These are phyloP conservation scores for Aspergillus bombycis DNA, from an alignment of 2,329 filamentous ascomycete genomes.

Conservation along the genomic window DNA sequence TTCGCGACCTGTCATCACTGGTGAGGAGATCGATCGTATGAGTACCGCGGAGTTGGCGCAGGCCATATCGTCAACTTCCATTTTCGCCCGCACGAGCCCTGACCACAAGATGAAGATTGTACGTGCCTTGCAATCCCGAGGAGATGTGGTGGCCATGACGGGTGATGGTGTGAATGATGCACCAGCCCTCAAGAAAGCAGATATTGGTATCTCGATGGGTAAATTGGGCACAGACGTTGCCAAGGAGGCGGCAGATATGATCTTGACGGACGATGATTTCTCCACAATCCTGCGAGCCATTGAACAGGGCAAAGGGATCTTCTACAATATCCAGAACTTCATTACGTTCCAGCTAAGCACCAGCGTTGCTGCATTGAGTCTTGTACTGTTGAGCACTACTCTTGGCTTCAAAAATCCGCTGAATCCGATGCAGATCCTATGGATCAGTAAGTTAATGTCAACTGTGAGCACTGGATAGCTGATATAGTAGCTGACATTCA, in stretches of 20 bases:
- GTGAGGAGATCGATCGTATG: slow-evolving; percentile 93
- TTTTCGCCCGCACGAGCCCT: slow-evolving; percentile 94
- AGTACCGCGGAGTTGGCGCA: slow-evolving; percentile 79
- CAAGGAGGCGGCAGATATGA: slow-evolving; percentile 90
- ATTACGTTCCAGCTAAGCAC: slow-evolving; percentile 98
- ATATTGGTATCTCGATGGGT: slow-evolving; percentile 98
- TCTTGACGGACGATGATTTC: slow-evolving; percentile 86
- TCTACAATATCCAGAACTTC: slow-evolving; percentile 99
- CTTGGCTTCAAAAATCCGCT: slow-evolving; percentile 93
- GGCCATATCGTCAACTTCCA: slow-evolving; percentile 84
- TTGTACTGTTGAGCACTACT: slow-evolving; percentile 90
- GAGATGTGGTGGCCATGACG: slow-evolving; percentile 98
- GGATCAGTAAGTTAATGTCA: slow-evolving; percentile 78
- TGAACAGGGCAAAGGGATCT: slow-evolving; percentile 98
- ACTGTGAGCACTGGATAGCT: neutral
- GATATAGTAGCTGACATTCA: slow-evolving; percentile 31
- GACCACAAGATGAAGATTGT: slow-evolving; percentile 99
- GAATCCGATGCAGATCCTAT: slow-evolving; percentile 99
- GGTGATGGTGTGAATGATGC: slow-evolving; percentile 98
- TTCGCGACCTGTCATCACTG: slow-evolving; percentile 70
- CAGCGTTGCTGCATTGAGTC: slow-evolving; percentile 85
- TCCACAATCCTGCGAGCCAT: slow-evolving; percentile 91
- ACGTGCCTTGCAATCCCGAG: slow-evolving; percentile 82
- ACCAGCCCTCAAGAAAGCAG: slow-evolving; percentile 92
- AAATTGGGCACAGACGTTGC: slow-evolving; percentile 93